A percentile compares a stretch with the other conserved stretches of the same genome.
phyloP scores from a whole-genome alignment of 345 rosid genomes.

The Punica granatum region DNA sequence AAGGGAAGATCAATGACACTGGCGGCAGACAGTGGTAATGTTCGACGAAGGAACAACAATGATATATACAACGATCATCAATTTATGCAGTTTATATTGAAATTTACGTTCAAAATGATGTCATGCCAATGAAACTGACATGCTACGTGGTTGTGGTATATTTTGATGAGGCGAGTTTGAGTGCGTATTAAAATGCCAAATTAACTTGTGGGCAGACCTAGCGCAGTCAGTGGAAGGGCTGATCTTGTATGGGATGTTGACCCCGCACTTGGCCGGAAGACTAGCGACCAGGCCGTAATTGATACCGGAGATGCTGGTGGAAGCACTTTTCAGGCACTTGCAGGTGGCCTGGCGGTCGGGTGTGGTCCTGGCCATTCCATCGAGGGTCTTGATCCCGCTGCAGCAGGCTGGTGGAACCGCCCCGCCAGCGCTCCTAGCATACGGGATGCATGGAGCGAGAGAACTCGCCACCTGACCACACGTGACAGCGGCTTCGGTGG shows the following conservation, averaged over 20 bases:
- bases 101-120: no score
- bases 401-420: constrained; percentile 7
- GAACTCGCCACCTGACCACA: constrained; percentile 2
- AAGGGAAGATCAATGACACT: no score
- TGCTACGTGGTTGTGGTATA: no score
- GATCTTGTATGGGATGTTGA: constrained; percentile 16
- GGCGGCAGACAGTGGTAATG: no score
- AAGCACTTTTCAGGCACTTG: constrained; percentile 13
- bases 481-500: background rate
- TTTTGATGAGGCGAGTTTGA: no score
- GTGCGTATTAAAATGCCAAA: no score
- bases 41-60: no score
- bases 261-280: constrained; percentile 14
- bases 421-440: background rate
- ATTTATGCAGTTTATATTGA: no score
- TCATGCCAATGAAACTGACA: no score
- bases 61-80: no score
- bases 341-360: constrained; percentile 13
- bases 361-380: background rate
- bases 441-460: constrained; percentile 7
- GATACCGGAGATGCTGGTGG: background rate
- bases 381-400: constrained; percentile 3
- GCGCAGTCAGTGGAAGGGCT: constrained; percentile 17
- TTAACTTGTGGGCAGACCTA: constrained; percentile 9
- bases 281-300: background rate